phyloP scores from a whole-genome alignment of 495 filamentous ascomycete genomes.

The Staphylotrichum longicolle region DNA sequence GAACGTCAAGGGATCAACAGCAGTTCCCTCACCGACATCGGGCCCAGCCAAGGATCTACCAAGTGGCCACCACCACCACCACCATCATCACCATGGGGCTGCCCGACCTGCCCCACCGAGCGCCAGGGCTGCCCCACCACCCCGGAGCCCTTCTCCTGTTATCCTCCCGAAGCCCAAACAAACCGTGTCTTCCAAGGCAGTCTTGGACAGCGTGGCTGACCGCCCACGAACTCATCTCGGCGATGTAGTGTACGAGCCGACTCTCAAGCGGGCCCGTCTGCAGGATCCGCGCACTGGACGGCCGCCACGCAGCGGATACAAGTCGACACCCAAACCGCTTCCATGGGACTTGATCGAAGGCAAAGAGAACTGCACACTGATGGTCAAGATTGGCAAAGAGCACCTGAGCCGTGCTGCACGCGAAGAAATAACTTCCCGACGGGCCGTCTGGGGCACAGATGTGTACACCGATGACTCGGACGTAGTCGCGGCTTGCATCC shows the following conservation, averaged over 20 bases:
- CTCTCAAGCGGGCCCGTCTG: slow-evolving; percentile 55
- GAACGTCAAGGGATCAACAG: slow-evolving; percentile 46
- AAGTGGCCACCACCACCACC: slow-evolving; percentile 37
- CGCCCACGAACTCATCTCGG: slow-evolving; percentile 79
- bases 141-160: slow-evolving; percentile 42
- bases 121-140: slow-evolving; percentile 39
- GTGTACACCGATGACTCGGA: slow-evolving; percentile 97
- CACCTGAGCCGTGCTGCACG: slow-evolving; percentile 66
- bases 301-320: slow-evolving; percentile 63
- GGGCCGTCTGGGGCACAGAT: slow-evolving; percentile 86
- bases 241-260: slow-evolving; percentile 48
- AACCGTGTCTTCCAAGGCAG: slow-evolving; percentile 60
- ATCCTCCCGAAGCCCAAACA: slow-evolving; percentile 59
- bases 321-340: slow-evolving; percentile 68
- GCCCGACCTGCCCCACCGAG: slow-evolving; percentile 27
- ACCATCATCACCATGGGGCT: slow-evolving; percentile 38
- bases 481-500: slow-evolving; percentile 86
- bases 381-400: slow-evolving; percentile 76
- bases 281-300: slow-evolving; percentile 46
- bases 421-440: slow-evolving; percentile 74
- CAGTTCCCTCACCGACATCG: slow-evolving; percentile 55
- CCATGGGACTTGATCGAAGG: slow-evolving; percentile 67
- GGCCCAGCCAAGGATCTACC: slow-evolving; percentile 47
- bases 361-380: slow-evolving; percentile 87
- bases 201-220: slow-evolving; percentile 66